These are phyloP conservation scores for Yarrowia sp. DNA, from an alignment of 805 yeast genomes.

Conservation along the genomic window DNA sequence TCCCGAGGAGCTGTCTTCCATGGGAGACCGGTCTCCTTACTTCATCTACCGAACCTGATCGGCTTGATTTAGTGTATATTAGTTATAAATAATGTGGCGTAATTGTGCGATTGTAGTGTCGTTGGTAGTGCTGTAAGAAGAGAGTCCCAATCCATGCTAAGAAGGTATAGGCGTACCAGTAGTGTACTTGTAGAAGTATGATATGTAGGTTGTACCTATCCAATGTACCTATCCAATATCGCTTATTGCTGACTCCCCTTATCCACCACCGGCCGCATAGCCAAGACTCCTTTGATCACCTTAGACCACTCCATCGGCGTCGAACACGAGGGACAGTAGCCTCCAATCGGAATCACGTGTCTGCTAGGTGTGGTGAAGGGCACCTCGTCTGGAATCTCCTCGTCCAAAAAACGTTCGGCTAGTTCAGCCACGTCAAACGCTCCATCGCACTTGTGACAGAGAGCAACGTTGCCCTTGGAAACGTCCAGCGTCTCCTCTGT, in stretches of 20 bases:
- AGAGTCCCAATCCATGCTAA: too few relatives aligned
- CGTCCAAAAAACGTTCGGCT: neutral
- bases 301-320: constrained; percentile 5
- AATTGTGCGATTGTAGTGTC: too few relatives aligned
- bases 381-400: neutral
- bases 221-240: too few relatives aligned
- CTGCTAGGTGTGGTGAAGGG: neutral
- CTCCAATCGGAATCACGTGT: constrained; percentile 5
- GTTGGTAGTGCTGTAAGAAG: too few relatives aligned
- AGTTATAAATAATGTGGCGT: neutral
- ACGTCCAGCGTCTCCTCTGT: neutral
- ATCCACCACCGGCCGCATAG: neutral
- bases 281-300: neutral
- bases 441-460: constrained; percentile 1
- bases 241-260: too few relatives aligned
- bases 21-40: constrained; percentile 23
- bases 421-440: neutral
- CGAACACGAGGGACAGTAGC: neutral
- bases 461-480: neutral
- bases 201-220: too few relatives aligned
- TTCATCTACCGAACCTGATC: neutral
- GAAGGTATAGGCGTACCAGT: too few relatives aligned
- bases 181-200: too few relatives aligned
- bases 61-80: neutral
- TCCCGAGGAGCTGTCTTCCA: constrained; percentile 12